Evolutionary conservation across 805 yeast species (phyloP), one percentile per base, ranked within the genome.

Genomic region (Myxozyma lipomycoides): DNA sequence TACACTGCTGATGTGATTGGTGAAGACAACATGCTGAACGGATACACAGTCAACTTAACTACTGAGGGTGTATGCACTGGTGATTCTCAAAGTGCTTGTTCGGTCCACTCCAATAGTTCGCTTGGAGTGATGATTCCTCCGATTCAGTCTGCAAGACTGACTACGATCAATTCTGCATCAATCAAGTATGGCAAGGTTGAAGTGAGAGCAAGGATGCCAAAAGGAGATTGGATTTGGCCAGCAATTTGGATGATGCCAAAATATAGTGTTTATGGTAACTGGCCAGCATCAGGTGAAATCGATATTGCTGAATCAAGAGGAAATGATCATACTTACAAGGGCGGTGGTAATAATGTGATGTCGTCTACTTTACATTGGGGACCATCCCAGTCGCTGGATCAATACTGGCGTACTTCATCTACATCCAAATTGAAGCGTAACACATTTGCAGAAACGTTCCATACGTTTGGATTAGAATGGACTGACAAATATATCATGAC

Each of bases 201-300:
- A 24, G 55, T 53, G 18, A 35, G 43, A 21, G 58, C 58, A 7
- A 30, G 39, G 26, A 28, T 53, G 39, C 55, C 58, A 12, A 30
- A 21, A 17, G 58, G 58, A 12, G 58, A 53, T 45, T 53, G 58
- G 58, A 6, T 53, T 17, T 53, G 58, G 58, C 58, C 58, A 6
- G 58, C 58, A 4, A 49, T 53, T 32, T 53, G 58, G 58, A 53
- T 53, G 58, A 37, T 53, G 41, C 58, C 58, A 23, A 39, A 32
- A 1, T 30, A 53, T 28, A 35, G 23, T 21, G 46, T 40, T 23
- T 53, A 53, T 30, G 58, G 58, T 21, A 35, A 28, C 10, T 53
- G 58, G 58, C 58, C 58, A 5, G 51, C 55, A 10, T 49, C 55
- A 10, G 58, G 58, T 19, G 58, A 53, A 35, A 53, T 53, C 26